phyloP scores from a whole-genome alignment of 345 rosid genomes.

The Melastoma malabathricum region DNA sequence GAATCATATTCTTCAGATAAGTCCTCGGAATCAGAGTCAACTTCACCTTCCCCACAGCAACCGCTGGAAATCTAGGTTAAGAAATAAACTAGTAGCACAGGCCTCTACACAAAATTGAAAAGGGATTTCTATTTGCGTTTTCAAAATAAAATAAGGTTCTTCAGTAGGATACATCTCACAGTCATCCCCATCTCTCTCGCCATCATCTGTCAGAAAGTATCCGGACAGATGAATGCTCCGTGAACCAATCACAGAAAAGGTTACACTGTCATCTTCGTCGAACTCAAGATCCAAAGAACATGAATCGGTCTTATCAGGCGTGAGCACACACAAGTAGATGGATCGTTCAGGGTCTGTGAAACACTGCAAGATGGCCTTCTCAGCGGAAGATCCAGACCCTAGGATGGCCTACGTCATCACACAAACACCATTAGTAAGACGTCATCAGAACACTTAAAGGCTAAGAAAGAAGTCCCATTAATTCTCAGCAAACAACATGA shows the following conservation, averaged over 20 bases:
- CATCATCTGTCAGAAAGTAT: slow-evolving; percentile 43
- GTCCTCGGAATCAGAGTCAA: slow-evolving; percentile 40
- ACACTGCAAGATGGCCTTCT: slow-evolving; percentile 65
- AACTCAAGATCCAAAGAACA: slow-evolving; percentile 73
- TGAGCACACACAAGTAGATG: slow-evolving; percentile 60
- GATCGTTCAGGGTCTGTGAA: slow-evolving; percentile 45
- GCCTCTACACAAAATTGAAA: not conserved
- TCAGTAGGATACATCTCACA: slow-evolving; percentile 63
- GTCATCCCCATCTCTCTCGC: slow-evolving; percentile 38
- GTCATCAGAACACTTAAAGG: too few relatives aligned
- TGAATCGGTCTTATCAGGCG: slow-evolving; percentile 54
- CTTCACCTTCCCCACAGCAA: slow-evolving; percentile 46
- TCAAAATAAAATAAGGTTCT: not conserved
- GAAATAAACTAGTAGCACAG: not conserved
- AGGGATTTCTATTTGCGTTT: not conserved
- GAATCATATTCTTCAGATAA: slow-evolving; percentile 54
- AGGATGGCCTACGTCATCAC: slow-evolving; percentile 58
- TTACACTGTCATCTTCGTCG: slow-evolving; percentile 45
- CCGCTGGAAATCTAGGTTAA: slow-evolving; percentile 27
- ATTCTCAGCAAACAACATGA: too few relatives aligned
- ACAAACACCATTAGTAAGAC: not conserved
- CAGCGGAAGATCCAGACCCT: slow-evolving; percentile 55
- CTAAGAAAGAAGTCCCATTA: too few relatives aligned
- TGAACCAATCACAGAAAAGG: slow-evolving; percentile 60
- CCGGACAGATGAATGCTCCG: slow-evolving; percentile 86